These are phyloP conservation scores for Carpinus viminea DNA, from an alignment of 306 rosid genomes.

Conservation along the genomic window DNA sequence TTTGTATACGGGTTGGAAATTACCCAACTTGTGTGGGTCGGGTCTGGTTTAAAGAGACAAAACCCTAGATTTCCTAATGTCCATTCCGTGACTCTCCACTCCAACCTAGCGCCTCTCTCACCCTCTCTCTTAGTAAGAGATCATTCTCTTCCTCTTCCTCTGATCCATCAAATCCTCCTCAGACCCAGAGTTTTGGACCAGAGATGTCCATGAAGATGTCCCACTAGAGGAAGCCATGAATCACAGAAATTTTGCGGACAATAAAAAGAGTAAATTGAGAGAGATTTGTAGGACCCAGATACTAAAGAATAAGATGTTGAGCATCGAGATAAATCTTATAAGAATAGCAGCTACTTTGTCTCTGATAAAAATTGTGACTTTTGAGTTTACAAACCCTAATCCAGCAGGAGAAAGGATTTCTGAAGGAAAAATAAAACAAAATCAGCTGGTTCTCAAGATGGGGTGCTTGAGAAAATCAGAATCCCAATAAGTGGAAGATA, in stretches of 20 bases:
- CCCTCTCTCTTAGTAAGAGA: slow-evolving; percentile 60
- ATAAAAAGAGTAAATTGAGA: neutral
- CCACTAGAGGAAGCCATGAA: slow-evolving; percentile 85
- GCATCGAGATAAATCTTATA: slow-evolving; percentile 45
- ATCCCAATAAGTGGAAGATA: slow-evolving; percentile 26
- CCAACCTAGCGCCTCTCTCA: no score
- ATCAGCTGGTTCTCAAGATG: neutral
- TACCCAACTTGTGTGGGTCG: no score
- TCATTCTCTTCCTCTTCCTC: slow-evolving; percentile 88
- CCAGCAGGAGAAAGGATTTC: neutral
- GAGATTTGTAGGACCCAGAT: slow-evolving; percentile 53
- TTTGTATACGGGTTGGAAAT: no score
- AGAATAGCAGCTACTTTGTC: neutral
- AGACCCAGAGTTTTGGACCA: slow-evolving; percentile 64
- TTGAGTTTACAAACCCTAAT: slow-evolving; percentile 6
- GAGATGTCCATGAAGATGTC: slow-evolving; percentile 65
- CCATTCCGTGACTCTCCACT: no score
- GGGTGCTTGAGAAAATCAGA: neutral
- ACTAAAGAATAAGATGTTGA: slow-evolving; percentile 42
- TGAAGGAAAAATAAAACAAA: neutral
- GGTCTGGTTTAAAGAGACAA: no score
- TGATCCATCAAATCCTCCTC: slow-evolving; percentile 80
- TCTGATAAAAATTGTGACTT: neutral
- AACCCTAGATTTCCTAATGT: no score
- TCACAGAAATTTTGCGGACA: slow-evolving; percentile 13